Evolutionary conservation across 1,284 basidiomycete species (phyloP), one percentile per base, ranked within the genome.

Genomic region (Filobasidium uniguttulatum): DNA sequence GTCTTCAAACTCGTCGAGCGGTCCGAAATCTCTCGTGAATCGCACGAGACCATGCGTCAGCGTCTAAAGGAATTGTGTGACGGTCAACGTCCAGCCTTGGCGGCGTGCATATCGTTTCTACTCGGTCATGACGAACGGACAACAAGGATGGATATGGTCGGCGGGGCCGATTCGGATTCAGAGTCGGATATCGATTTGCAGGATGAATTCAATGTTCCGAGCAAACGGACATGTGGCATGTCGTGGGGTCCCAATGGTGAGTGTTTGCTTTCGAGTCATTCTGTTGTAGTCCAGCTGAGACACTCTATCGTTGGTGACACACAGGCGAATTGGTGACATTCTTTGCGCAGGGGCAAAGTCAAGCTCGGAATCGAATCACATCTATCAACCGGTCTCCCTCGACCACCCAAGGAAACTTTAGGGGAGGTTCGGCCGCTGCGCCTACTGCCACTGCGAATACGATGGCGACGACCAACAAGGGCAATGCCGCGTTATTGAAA

Each of bases 321-420:
- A 49, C 54, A 88, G 86, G 86, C 43, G 80, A 88, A 68, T 72
- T 91, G 1, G 77, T 90, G 0, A 85, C 81, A 61, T 89, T 91
- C 69, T 89, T 85, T 69, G 78, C 83, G 34, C 80, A 66, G 54
- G 55, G 62, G 5, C 56, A 65, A 5, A 60, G 66, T 10, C 22
- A 23, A 14, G 60, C 61, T 17, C 55, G 59, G 1, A 55, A 60
- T 5, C 58, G 61, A 7, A 55, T 55, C 20, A 40, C 59, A 4
- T 67, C 68, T 0, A 52, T 64, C n/a, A 66, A 65, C 3, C 66
- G 62, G 1, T 65, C 64, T 5, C 52, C 53, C 17, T 54, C 50
- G 14, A 29, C 25, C 40, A 43, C 14, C 15, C 23, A 12, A 38
- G 12, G 15, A 3, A 43, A n/a, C 15, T 26, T 43, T 14, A 29